Conservation (phyloP, 2,329 filamentous ascomycete genomes). For the Exophiala aquamarina region DNA sequence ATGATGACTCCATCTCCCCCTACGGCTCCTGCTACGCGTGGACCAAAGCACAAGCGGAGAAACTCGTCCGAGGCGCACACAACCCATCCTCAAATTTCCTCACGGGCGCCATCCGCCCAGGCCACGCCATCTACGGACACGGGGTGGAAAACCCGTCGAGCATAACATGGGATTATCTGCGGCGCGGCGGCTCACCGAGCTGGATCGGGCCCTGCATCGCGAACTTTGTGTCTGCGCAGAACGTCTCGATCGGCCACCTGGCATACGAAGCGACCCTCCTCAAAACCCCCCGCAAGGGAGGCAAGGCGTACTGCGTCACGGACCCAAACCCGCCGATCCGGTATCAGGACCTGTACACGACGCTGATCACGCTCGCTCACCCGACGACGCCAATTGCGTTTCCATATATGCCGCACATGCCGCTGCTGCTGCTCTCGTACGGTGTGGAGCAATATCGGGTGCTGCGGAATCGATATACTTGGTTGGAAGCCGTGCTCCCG, state of each 20-base stretch:
- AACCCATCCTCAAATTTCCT: slow-evolving; percentile 41
- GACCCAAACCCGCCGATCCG: slow-evolving; percentile 48
- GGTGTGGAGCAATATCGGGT: slow-evolving; percentile 34
- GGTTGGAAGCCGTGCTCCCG: slow-evolving; percentile 26
- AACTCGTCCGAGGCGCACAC: slow-evolving; percentile 49
- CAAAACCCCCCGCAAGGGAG: slow-evolving; percentile 39
- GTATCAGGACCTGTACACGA: slow-evolving; percentile 35
- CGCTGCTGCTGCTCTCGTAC: slow-evolving; percentile 34
- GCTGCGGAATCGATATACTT: slow-evolving; percentile 30
- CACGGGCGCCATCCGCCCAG: slow-evolving; percentile 56
- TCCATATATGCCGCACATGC: slow-evolving; percentile 28
- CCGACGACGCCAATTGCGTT: slow-evolving; percentile 31
- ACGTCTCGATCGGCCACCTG: slow-evolving; percentile 56
- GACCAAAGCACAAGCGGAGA: slow-evolving; percentile 54
- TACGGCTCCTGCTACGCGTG: slow-evolving; percentile 53
- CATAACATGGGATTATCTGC: slow-evolving; percentile 43
- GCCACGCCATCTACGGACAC: slow-evolving; percentile 55
- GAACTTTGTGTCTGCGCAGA: slow-evolving; percentile 52
- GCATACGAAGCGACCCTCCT: slow-evolving; percentile 55
- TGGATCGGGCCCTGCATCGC: slow-evolving; percentile 50
- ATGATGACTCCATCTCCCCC: slow-evolving; percentile 39
- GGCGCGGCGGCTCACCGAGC: slow-evolving; percentile 36
- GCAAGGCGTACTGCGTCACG: slow-evolving; percentile 52
- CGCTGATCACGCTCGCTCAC: slow-evolving; percentile 32
- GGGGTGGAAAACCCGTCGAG: slow-evolving; percentile 40